Evolutionary conservation across 768 basidiomycete species (phyloP), one percentile per base, ranked within the genome.

Genomic region (Pleurotus eryngii): DNA sequence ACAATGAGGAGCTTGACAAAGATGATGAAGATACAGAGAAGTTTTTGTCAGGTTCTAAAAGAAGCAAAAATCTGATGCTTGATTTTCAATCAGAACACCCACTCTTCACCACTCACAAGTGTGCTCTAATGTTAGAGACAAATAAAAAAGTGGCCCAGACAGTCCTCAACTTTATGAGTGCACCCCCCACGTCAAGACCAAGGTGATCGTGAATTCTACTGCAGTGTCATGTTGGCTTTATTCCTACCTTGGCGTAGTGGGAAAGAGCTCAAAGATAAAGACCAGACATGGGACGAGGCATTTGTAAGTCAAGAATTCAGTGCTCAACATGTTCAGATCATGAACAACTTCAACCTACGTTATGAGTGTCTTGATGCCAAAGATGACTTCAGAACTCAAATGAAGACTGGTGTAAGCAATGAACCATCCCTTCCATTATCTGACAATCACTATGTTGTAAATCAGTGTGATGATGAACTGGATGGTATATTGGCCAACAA

Each of bases 201-300:
- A 43, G 72, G 70, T 8, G 68, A 73, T 55, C 18, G 66, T n/a
- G 72, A 72, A 45, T 66, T 64, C n/a, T 74, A 73, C 55, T 70
- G 68, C 56, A 46, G 42, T 22, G 62, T 69, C 1, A 72, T 76
- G 70, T 48, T 73, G 0, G 66, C 68, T 2, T 38, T 74, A 1
- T 74, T 73, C 51, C 64, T 68, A 38, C 72, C 72, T 2, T 72
- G 72, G 70, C 56, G 70, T 26, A 59, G 58, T 14, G 68, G 70
- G 0, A 5, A 42, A 2, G 68, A 73, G 38, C 56, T 74, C 14
- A 70, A 71, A 55, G 8, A 15, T 1, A 15, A 5, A 6, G 26
- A 45, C 39, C 26, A 63, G 20, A 57, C 59, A 39, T 70, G 68
- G 67, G 60, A 68, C 59, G 58, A 67, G 3, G 54, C 64, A 4